Evolutionary conservation across 1,139 yeast species (phyloP).

Genomic region (Komagataea norvegica): DNA sequence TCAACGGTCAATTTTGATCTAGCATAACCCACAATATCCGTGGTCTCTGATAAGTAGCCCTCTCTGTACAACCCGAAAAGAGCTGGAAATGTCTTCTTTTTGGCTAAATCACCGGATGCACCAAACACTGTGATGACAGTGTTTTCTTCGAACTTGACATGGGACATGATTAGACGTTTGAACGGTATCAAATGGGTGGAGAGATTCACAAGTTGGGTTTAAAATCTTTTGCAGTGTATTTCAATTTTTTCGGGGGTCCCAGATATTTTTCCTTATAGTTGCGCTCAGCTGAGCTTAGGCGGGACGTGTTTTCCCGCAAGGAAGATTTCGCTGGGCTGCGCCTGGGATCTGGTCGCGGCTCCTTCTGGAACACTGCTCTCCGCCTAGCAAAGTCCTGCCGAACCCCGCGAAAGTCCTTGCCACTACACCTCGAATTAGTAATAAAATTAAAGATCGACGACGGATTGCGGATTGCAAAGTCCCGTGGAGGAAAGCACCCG

Average conservation of each 20-base stretch:
- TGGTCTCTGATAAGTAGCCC: conserved; percentile 67
- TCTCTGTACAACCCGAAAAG: conserved; percentile 70
- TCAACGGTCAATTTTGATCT: conserved; percentile 67
- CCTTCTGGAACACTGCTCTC: conserved; percentile 2
- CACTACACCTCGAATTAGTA: too few relatives aligned
- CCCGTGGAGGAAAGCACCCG: too few relatives aligned
- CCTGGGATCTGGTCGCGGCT: conserved; percentile 1
- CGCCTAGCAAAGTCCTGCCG: neutral
- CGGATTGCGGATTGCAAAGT: too few relatives aligned
- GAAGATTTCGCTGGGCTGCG: neutral
- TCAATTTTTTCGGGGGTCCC: too few relatives aligned
- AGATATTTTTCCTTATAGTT: too few relatives aligned
- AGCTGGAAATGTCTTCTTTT: conserved; percentile 90
- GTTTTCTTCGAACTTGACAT: conserved; percentile 47
- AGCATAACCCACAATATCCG: conserved; percentile 86
- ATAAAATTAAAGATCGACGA: too few relatives aligned
- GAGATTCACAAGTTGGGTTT: too few relatives aligned
- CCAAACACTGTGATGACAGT: conserved; percentile 84
- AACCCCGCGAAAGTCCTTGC: too few relatives aligned
- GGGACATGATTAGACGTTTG: conserved; percentile 8
- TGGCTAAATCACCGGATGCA: conserved; percentile 95
- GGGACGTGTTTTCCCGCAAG: too few relatives aligned
- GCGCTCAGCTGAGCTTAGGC: too few relatives aligned
- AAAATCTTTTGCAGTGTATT: too few relatives aligned
- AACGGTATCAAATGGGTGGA: too few relatives aligned